Base-by-base conservation (phyloP, 2,329 filamentous ascomycete genomes). In the Aaosphaeria pasadenensis region DNA sequence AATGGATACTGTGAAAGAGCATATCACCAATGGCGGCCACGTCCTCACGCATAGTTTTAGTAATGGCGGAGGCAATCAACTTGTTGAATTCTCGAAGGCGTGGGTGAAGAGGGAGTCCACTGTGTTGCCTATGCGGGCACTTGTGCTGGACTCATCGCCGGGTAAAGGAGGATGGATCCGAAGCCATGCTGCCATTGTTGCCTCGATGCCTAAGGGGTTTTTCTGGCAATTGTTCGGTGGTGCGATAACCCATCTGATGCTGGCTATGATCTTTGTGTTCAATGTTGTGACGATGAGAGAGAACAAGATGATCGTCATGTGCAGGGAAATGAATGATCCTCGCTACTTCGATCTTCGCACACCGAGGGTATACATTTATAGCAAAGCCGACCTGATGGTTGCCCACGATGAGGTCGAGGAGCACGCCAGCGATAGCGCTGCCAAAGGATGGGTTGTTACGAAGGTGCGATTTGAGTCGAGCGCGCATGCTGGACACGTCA, bases 401-500 rank as follows among this genome's bases (percentile, higher is more conserved):
- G 61, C 69, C 4, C 79, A 74, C 62, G 59, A 77, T 49, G 81
- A 85, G 51, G 77, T 85, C 0, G 79, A 83, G 53, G 69, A 69
- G 11, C 78, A 85, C 55, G 78, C 75, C 0, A 74, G 75, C 2
- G 64, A 74, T 33, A 76, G 80, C 1, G 70, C 61, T 49, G 57
- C 60, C 9, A 70, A 71, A 45, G 83, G 83, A 0, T 84, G 78
- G 53, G 58, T 62, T 24, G 75, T 78, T 1, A 69, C 74, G 1
- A 68, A 73, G 17, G 77, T 81, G 48, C 57, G 77, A 30, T 87
- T 87, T 52, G 74, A 81, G 43, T 78, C 76, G 4, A 83, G 78
- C 43, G 69, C 75, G 1, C 84, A 87, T 63, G 83, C 84, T 13
- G 81, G 80, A 1, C 82, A 86, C 59, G 78, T 86, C 70, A 71